Conservation (phyloP, 192 early-diverging fungal genomes). For the Backusella macrospora region DNA sequence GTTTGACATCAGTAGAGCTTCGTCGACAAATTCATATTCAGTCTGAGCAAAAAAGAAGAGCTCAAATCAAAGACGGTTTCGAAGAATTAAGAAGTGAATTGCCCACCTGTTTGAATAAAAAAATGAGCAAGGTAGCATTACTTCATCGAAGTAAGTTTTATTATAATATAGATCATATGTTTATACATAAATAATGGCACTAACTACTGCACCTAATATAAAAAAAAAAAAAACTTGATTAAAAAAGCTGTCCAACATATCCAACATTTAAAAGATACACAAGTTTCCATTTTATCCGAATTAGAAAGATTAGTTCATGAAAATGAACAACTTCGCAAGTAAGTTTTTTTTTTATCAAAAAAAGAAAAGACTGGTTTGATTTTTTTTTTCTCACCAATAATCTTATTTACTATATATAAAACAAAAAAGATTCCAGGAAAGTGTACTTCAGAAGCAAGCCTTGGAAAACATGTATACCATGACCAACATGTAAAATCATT, state of each 20-base stretch:
- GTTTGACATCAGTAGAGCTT: conserved; percentile 29
- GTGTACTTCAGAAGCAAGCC: conserved; percentile 41
- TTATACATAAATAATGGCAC: neutral
- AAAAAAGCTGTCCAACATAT: conserved; percentile 45
- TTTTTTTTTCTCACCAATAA: neutral
- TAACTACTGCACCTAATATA: neutral
- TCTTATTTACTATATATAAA: neutral
- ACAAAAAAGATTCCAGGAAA: conserved; percentile 38
- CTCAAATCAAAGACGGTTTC: conserved; percentile 46
- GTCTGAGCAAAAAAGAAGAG: conserved; percentile 42
- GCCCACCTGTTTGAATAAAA: conserved; percentile 42
- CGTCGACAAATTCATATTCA: conserved; percentile 46
- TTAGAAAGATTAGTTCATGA: conserved; percentile 40
- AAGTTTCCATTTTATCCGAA: conserved; percentile 43
- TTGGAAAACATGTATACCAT: conserved; percentile 45
- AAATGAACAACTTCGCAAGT: conserved; percentile 45
- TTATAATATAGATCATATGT: conserved; percentile 12
- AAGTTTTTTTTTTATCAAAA: conserved; percentile 12
- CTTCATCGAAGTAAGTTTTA: conserved; percentile 40
- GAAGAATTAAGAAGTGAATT: conserved; percentile 42
- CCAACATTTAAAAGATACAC: conserved; percentile 46
- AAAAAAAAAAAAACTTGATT: neutral
- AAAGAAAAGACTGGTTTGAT: neutral
- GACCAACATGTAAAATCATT: conserved; percentile 29
- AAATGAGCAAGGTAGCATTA: conserved; percentile 43